Evolutionary conservation across 2,329 filamentous ascomycete species (phyloP), one percentile per base, ranked within the genome.

Genomic region (Botryotinia globosa): DNA sequence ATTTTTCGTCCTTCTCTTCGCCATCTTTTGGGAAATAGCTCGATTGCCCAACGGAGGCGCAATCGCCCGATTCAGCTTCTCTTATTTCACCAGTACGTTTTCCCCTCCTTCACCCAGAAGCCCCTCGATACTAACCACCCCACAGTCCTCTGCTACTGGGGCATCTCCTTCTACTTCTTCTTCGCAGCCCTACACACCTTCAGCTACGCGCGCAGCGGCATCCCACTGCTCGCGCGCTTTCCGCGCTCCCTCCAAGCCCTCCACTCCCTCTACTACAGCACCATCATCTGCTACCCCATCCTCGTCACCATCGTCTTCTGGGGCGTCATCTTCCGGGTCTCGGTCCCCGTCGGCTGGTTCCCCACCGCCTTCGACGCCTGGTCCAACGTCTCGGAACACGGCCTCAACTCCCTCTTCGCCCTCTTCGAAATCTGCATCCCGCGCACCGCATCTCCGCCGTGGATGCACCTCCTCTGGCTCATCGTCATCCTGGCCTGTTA

Each of bases 151-250:
- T 93, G 91, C 16, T 96, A 91, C 85, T 96, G 92, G 92, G 92
- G 92, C 2, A 83, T 95, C 51, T 90, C 88, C 37, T 95, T 94
- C 83, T 97, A 97, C 85, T 91, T 91, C 80, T 85, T 90, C 72
- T 83, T 90, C 78, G 85, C 91, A 1, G 85, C 91, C 29, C 75
- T 88, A 29, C 93, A 97, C 83, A 94, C 92, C 9, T 83, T 88
- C 69, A 86, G 85, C 65, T 96, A 95, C 83, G 86, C 87, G 20
- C 82, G 83, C 59, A 85, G 87, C 62, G 86, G 87, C 48, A 83
- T 89, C 0, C 82, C 83, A 54, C 84, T 92, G 8, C 86, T 92
- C 76, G 85, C 88, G 78, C 82, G 83, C 45, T 87, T 89, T 82
- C 89, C 90, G 0, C 86, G 88, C 0, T 83, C 84, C 1, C 85